Base-by-base conservation (phyloP, 208 protist genomes). In the Wallacemonas collosoma region DNA sequence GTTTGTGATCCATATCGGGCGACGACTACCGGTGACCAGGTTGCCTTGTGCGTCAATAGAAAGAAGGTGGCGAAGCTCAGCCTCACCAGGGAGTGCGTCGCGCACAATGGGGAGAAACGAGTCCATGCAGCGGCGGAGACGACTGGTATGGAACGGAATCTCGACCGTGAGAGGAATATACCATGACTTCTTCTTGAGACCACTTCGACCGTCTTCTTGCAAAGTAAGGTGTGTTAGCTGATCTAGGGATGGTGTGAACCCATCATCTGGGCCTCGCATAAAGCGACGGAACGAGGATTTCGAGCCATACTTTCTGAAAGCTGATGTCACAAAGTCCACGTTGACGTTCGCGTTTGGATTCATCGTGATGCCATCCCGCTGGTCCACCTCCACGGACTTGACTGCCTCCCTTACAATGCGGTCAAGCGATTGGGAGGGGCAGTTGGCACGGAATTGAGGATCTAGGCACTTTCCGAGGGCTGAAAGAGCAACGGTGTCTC, bases 131-230 rank as follows among this genome's bases (percentile, higher is more conserved):
- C 73, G 63, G 11, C 90, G 82, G 26, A 97, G 73, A 9, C 51
- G 62, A 68, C 90, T 94, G 2, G 82, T 92, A 51, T 97, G 93
- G 81, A 95, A 97, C 7, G 93, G 93, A 11, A 94, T 66, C 75
- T 88, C 82, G 9, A 97, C 80, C 1, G 71, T 39, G n/a, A 97
- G 75, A 2, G 93, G 93, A 58, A 95, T 80, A 75, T 90, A 97
- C 90, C 93, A 97, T 26, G 90, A 93, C 71, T 95, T 97, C 53
- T 88, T 85, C 71, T 95, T 95, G 2, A 97, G 73, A 5, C 93
- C 93, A 73, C 90, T 95, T 11, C 93, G 77, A 1, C 93, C 93
- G 51, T 95, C 89, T 45, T 91, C 90, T 71, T 93, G 81, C 44
- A 95, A 63, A 0, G 90, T 95, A 8, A 97, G 77, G 55, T 93